Percentiles rank a stretch among this genome's conserved stretches.
phyloP scores from a whole-genome alignment of 2,329 filamentous ascomycete species.

The Diplocarpon mali region DNA sequence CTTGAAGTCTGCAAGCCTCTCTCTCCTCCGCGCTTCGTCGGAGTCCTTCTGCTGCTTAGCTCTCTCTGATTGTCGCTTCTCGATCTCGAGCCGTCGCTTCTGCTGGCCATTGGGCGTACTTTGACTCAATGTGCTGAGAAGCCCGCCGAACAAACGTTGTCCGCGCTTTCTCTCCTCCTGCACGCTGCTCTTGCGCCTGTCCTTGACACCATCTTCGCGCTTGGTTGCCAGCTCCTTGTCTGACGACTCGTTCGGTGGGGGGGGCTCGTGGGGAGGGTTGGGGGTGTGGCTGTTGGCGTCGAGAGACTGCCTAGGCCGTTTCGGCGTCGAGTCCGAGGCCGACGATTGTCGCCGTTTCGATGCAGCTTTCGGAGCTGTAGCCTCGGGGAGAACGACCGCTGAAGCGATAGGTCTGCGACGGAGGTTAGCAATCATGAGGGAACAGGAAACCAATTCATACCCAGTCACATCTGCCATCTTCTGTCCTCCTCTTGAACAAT shows the following conservation, averaged over 20 bases:
- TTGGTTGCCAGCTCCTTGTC: slow-evolving; percentile 8
- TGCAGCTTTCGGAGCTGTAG: slow-evolving; percentile 11
- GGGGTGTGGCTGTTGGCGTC: slow-evolving; percentile 15
- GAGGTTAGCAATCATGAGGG: slow-evolving; percentile 9
- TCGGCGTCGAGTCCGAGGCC: slow-evolving; percentile 36
- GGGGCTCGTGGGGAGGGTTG: slow-evolving; percentile 23
- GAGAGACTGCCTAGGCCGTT: slow-evolving; percentile 39
- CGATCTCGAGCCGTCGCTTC: slow-evolving; percentile 67
- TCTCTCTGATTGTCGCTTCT: slow-evolving; percentile 69
- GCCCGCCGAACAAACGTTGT: slow-evolving; percentile 73
- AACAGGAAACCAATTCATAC: slow-evolving; percentile 7
- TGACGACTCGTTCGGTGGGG: slow-evolving; percentile 11
- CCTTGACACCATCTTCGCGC: slow-evolving; percentile 13
- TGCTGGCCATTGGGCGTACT: slow-evolving; percentile 50
- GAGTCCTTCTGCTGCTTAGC: slow-evolving; percentile 61
- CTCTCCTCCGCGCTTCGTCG: slow-evolving; percentile 54
- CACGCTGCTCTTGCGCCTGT: slow-evolving; percentile 33
- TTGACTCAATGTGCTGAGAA: slow-evolving; percentile 54
- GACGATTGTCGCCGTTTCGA: slow-evolving; percentile 40
- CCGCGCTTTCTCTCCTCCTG: slow-evolving; percentile 77
- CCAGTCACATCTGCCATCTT: slow-evolving; percentile 19
- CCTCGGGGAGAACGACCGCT: slow-evolving; percentile 27
- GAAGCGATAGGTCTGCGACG: slow-evolving; percentile 26
- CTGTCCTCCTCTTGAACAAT: slow-evolving; percentile 1
- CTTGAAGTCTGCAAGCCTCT: slow-evolving; percentile 52